Conservation (phyloP, 2,329 filamentous ascomycete species). For the Cryphonectria carpinicola region DNA sequence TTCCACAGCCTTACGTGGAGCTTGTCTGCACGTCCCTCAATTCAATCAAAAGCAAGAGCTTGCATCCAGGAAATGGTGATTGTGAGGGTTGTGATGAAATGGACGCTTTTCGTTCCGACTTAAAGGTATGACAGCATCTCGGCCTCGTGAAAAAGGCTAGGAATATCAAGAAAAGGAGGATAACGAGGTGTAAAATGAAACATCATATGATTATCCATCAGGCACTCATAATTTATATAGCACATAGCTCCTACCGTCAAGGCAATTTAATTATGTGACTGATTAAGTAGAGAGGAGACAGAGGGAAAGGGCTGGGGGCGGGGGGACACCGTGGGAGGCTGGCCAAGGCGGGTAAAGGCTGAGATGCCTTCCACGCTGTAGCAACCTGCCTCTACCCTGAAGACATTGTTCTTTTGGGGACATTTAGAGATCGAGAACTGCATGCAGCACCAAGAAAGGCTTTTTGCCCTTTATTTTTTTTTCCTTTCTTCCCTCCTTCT, state of each 20-base stretch:
- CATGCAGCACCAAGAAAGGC: neutral
- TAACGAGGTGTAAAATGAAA: neutral
- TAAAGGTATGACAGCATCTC: neutral
- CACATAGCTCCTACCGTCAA: neutral
- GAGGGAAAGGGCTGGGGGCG: neutral
- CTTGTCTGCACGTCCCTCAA: neutral
- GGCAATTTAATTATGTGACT: neutral
- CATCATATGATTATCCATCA: neutral
- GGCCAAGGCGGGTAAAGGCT: neutral
- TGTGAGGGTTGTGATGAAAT: neutral
- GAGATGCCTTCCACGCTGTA: neutral
- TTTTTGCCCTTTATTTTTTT: neutral
- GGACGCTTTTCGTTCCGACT: neutral
- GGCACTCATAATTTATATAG: neutral
- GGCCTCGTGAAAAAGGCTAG: neutral
- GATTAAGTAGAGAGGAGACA: neutral
- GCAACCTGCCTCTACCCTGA: too few species aligned
- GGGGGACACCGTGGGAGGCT: too few species aligned
- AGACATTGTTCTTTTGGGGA: too few species aligned
- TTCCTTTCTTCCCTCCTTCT: neutral
- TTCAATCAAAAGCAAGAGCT: neutral
- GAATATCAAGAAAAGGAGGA: neutral
- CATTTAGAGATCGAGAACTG: neutral
- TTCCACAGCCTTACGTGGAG: neutral
- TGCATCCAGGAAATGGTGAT: neutral